Percentiles rank a stretch among this genome's conserved stretches.
Evolutionary conservation across 805 yeast genomes (phyloP).

Genomic region (Saturnispora ahearnii): DNA sequence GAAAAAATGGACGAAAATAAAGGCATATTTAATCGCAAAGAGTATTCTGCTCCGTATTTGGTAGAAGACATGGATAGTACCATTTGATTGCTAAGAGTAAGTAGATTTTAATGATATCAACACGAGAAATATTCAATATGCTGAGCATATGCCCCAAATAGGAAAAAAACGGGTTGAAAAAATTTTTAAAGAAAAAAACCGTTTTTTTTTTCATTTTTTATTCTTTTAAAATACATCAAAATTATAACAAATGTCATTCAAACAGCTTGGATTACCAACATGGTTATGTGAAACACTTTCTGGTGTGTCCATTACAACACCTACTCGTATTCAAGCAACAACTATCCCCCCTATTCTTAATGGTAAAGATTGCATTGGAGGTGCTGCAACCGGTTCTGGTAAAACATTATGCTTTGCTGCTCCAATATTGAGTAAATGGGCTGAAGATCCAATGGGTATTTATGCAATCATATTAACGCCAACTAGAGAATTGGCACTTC

Average conservation of each 20-base stretch:
- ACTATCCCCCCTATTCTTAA: constrained; percentile 80
- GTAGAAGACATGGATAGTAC: too few relatives aligned
- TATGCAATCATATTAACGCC: constrained; percentile 88
- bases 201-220: not conserved
- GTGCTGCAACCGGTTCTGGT: constrained; percentile 97
- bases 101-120: not conserved
- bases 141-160: not conserved
- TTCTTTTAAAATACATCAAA: too few relatives aligned
- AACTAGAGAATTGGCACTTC: constrained; percentile 87
- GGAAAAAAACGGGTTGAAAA: not conserved
- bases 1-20: too few relatives aligned
- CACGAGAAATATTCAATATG: not conserved
- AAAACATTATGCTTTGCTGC: constrained; percentile 95
- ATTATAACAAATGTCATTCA: constrained; percentile 11
- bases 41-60: too few relatives aligned
- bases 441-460: constrained; percentile 89
- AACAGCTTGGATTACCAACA: constrained; percentile 61
- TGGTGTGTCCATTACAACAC: constrained; percentile 74
- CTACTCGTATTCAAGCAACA: constrained; percentile 79
- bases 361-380: constrained; percentile 93
- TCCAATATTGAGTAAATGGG: constrained; percentile 94
- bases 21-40: too few relatives aligned
- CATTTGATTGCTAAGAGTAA: too few relatives aligned
- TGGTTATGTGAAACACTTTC: constrained; percentile 79
- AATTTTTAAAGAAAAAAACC: not conserved